Percentiles rank a stretch among this genome's conserved stretches.
Evolutionary conservation across 768 basidiomycete species (phyloP).

Genomic region (Psilocybe cubensis): DNA sequence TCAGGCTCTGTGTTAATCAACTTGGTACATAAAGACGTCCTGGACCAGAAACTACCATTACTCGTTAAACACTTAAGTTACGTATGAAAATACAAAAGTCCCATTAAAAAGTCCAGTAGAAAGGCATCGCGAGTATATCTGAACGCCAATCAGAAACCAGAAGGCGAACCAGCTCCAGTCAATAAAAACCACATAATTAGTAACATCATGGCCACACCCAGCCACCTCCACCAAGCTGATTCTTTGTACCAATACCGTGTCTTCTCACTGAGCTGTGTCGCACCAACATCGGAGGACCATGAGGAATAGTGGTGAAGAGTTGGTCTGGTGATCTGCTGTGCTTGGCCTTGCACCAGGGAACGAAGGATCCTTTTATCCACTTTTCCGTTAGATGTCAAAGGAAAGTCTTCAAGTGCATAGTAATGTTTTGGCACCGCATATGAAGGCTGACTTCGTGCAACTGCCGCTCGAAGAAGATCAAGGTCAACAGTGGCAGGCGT

Average conservation of each 20-base stretch:
- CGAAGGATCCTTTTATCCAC: slow-evolving; percentile 38
- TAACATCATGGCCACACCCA: background rate
- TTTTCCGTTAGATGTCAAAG: slow-evolving; percentile 46
- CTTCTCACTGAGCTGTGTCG: background rate
- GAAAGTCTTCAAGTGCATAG: slow-evolving; percentile 28
- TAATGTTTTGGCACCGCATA: slow-evolving; percentile 51
- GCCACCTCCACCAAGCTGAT: background rate
- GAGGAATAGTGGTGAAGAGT: background rate
- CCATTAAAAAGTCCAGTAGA: background rate
- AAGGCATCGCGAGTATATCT: background rate
- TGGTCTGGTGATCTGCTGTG: background rate
- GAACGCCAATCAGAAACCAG: background rate
- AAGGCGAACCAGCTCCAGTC: background rate
- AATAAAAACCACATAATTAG: background rate
- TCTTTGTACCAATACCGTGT: background rate
- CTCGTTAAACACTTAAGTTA: too few species aligned
- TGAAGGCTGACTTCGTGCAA: slow-evolving; percentile 44
- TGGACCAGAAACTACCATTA: too few species aligned
- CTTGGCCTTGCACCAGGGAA: slow-evolving; percentile 20
- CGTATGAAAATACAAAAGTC: background rate
- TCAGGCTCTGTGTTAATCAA: too few species aligned
- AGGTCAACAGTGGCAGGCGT: slow-evolving; percentile 38
- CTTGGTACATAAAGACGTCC: too few species aligned
- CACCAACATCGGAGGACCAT: background rate
- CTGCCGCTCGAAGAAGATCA: slow-evolving; percentile 35